Evolutionary conservation across 2,329 filamentous ascomycete species (phyloP), one percentile per base, ranked within the genome.

Genomic region (Alternaria angustiovoidea): DNA sequence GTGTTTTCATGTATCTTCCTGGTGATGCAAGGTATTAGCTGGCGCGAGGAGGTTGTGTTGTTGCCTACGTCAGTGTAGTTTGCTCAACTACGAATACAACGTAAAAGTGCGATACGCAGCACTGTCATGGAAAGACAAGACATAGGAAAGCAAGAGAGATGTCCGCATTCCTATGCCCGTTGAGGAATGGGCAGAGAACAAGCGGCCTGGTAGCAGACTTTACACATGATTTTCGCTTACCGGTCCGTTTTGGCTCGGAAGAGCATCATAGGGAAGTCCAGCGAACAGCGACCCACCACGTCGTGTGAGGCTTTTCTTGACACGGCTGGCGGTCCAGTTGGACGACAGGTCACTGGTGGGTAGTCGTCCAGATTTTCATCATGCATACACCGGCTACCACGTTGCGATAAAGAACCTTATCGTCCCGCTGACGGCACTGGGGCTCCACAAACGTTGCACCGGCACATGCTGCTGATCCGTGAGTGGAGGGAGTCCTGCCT

Each of bases 361-460:
- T 49, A 36, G 39, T 30, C 36, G 56, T 54, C 54, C 24, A 66
- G 63, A 59, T 66, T 69, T 68, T 67, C 60, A 59, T 53, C 46
- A 36, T 67, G 69, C 68, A 68, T 62, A 59, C 58, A 58, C 54
- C 47, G 59, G 52, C 56, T 51, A 51, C 62, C 63, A 71, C 63
- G 64, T 64, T 68, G 61, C 65, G 65, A 70, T 69, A 70, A 64
- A 59, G 54, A 30, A 26, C 39, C 62, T 67, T 72, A 68, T 67
- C 69, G 59, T 64, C 52, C 64, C 64, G 66, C 62, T 65, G 64
- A 55, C 61, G 46, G 57, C 54, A 55, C 52, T 22, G 64, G 57
- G 57, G 63, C 59, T 70, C 67, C 65, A 71, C 67, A 65, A 63
- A 61, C 59, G 61, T 66, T 61, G 59, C 59, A 44, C 67, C 63